phyloP scores from a whole-genome alignment of 208 protist species.

The Acanthamoeba divionensis region DNA sequence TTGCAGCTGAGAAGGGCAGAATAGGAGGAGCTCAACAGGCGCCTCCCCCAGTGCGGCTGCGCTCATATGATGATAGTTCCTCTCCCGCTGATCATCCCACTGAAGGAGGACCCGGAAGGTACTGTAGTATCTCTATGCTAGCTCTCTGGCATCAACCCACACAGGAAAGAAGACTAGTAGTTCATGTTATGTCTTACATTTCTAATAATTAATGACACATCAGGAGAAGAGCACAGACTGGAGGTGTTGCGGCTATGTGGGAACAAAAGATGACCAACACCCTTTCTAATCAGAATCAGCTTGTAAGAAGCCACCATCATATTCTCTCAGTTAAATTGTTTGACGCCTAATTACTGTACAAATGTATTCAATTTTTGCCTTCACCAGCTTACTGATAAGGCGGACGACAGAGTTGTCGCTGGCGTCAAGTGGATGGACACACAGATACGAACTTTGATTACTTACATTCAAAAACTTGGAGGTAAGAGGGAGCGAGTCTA shows the following conservation, averaged over 20 bases:
- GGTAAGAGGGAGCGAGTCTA: not conserved
- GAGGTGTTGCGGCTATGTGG: not conserved
- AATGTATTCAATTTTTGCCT: not conserved
- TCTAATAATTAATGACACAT: too few relatives aligned
- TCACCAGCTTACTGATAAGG: not conserved
- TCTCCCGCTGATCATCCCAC: too few relatives aligned
- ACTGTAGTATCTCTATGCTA: too few relatives aligned
- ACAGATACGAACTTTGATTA: slow-evolving; percentile 31
- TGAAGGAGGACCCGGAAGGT: too few relatives aligned
- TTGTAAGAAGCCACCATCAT: not conserved
- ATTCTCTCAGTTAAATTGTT: not conserved
- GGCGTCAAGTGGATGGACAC: slow-evolving; percentile 49
- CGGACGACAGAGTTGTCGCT: slow-evolving; percentile 16
- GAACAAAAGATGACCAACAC: slow-evolving; percentile 1
- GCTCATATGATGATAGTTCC: too few relatives aligned
- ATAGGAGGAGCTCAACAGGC: too few relatives aligned
- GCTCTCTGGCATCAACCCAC: too few relatives aligned
- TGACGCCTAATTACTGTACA: not conserved
- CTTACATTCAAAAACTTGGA: slow-evolving; percentile 21
- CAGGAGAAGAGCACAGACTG: not conserved
- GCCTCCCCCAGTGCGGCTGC: too few relatives aligned
- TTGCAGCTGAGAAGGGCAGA: too few relatives aligned
- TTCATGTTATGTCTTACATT: too few relatives aligned
- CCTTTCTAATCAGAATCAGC: not conserved
- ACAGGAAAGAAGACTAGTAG: too few relatives aligned